Base-by-base conservation (phyloP, 2,329 filamentous ascomycete species). In the Torrubiella hemipterigena region DNA sequence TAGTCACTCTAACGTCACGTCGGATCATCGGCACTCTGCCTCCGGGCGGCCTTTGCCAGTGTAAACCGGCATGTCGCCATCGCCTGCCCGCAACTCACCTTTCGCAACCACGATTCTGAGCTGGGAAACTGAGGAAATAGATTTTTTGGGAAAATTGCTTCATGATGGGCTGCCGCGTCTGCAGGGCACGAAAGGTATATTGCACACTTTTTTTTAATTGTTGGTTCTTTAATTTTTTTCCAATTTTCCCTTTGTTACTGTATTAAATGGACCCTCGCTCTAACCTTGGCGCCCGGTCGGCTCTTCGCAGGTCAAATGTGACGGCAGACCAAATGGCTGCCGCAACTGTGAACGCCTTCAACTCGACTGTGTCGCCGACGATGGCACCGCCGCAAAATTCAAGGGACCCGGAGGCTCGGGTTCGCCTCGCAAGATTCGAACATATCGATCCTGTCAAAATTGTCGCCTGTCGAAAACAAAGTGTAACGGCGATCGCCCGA, bases 281-380 rank as follows among this genome's bases (percentile, higher is more conserved):
- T n/a, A n/a, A n/a, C n/a, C n/a, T n/a, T n/a, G n/a, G n/a, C n/a
- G n/a, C 14, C 27, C 33, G 33, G 34, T 32, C 30, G 23, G 16
- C 20, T 25, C 26, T 34, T 25, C 41, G 30, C 43, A 59, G 55
- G 55, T 59, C 46, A 58, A 58, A 46, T 59, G 55, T 39, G 55
- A 59, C 37, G 55, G 54, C 28, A 50, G 55, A n/a, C 54, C 54
- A 23, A 49, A 57, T 42, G 55, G 55, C 40, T 59, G 55, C 43
- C 54, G 55, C 43, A 59, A 59, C 42, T 59, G 55, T 39, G 55
- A 59, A 43, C 54, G 55, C 24, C 55, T 59, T 29, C 55, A 59
- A 43, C 52, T 59, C 30, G 54, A 57, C 34, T 59, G 55, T 37
- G 53, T 57, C 31, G 51, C 48, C 31, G 52, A 56, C 31, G 51